Evolutionary conservation across 768 basidiomycete genomes (phyloP), one percentile per base, ranked within the genome.

Genomic region (Trametopsis cervina): DNA sequence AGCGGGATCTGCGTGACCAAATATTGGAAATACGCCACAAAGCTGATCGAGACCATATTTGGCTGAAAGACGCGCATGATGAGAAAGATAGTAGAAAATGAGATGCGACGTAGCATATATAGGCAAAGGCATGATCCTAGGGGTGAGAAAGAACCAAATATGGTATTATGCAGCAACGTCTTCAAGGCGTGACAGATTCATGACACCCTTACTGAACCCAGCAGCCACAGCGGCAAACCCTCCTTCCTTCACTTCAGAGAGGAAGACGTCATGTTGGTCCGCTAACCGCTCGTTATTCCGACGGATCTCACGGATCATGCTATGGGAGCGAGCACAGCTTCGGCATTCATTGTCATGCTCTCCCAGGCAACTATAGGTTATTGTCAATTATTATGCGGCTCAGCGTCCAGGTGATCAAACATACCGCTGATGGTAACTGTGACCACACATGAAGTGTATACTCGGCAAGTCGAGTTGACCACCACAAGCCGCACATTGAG

Each of bases 361-460:
- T 13, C 80, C 78, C n/a, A 97, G 65, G 59, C 92, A 97, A 40
- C 94, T 96, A 53, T 12, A 21, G 1, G 36, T n/a, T n/a, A n/a
- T n/a, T n/a, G n/a, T n/a, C n/a, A n/a, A n/a, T n/a, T n/a, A n/a
- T n/a, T n/a, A n/a, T n/a, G n/a, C n/a, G n/a, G n/a, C n/a, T n/a
- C n/a, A n/a, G n/a, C n/a, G n/a, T n/a, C n/a, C n/a, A n/a, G n/a
- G n/a, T n/a, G n/a, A 25, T 2, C 23, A 15, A 66, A 61, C 67
- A 38, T 45, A 89, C 90, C 93, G 75, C 62, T 95, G 91, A 63
- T 99, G 96, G 69, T 90, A 98, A 52, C 89, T 92, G 62, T 98
- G 96, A 58, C 85, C 83, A 66, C 95, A 99, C 95, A 98, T 96
- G 61, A 97, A 98, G 65, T 98, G 94, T 4, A 98, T 75, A 54